Base-by-base conservation (phyloP, 192 early-diverging fungal genomes). In the Chytriomyces sp. region DNA sequence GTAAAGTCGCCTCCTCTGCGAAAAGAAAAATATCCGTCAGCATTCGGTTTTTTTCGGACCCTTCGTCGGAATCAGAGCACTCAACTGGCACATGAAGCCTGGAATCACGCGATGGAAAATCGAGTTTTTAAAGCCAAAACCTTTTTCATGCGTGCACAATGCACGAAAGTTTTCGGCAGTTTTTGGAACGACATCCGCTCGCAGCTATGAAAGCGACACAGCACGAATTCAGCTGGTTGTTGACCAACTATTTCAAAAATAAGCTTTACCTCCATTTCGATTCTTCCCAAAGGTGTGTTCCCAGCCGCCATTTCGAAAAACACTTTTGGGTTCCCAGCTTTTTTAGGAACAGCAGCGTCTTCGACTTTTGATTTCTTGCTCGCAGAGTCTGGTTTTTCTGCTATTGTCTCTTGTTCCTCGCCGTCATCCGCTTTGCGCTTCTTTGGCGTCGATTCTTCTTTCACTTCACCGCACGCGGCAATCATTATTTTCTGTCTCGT, bases 31-130 rank as follows among this genome's bases (percentile, higher is more conserved):
- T 26, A 53, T 3, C 16, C 53, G 20, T 57, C 20, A 13, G 64
- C 0, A 16, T 20, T 13, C 20, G 23, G 20, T 8, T 13, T 24
- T 43, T 16, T 2, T 82, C 62, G 24, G 18, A 72, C 44, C 46
- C 46, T 26, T 64, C 75, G 53, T 35, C 35, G 4, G 35, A 35
- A 35, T 35, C 35, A 35, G 35, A 83, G 92, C 92, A 74, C 93
- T 92, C 53, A 57, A 57, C 85, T 94, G 92, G 81, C 83, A 82
- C 87, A 88, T 87, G 82, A 89, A 89, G 28, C 78, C 46, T 61
- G 84, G 91, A 82, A 96, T 96, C 66, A 96, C 87, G 75, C 95
- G 93, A 80, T 97, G 95, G 87, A 97, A 97, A 9, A 76, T 84
- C 35, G 86, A 84, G 63, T 86, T 91, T 82, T 91, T 91, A 88